Percentiles rank a stretch among this genome's conserved stretches.
Conservation (phyloP, 2,329 filamentous ascomycete species). For the Pyricularia sp. region DNA sequence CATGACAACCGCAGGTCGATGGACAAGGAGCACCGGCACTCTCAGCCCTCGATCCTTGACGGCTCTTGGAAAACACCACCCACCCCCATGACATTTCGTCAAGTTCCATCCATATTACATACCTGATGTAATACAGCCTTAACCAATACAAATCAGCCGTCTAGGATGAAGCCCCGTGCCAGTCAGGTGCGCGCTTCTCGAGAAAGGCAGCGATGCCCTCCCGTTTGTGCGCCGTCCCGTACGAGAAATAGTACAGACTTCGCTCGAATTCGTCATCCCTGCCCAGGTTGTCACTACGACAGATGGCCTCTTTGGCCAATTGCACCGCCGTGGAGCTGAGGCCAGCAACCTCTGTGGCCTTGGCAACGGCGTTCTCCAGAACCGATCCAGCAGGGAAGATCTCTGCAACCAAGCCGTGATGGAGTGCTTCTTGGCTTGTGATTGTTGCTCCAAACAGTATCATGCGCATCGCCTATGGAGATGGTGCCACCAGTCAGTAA, state of each 20-base stretch:
- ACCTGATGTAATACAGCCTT: no score
- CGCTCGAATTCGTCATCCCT: slow-evolving; percentile 5
- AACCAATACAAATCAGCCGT: neutral
- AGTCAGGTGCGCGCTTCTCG: slow-evolving; percentile 22
- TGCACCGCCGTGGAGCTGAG: slow-evolving; percentile 21
- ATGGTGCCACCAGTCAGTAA: neutral
- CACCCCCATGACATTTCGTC: neutral
- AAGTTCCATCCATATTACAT: neutral
- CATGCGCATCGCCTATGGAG: slow-evolving; percentile 29
- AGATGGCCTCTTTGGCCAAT: slow-evolving; percentile 32
- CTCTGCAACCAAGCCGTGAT: slow-evolving; percentile 28
- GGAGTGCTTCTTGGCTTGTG: slow-evolving; percentile 25
- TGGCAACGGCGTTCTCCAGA: slow-evolving; percentile 24
- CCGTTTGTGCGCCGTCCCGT: slow-evolving; percentile 27
- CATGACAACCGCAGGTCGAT: neutral
- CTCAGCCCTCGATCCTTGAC: neutral
- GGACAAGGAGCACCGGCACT: neutral
- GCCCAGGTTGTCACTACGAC: slow-evolving; percentile 9
- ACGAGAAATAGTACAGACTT: slow-evolving; percentile 25
- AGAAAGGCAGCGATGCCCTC: slow-evolving; percentile 31
- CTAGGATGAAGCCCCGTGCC: neutral
- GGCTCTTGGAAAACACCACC: neutral
- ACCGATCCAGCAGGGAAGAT: slow-evolving; percentile 24
- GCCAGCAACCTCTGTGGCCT: slow-evolving; percentile 28
- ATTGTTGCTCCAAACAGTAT: slow-evolving; percentile 31